Evolutionary conservation across 352 stramenopile genomes (phyloP).

Genomic region (Globisporangium cylindrosporum): DNA sequence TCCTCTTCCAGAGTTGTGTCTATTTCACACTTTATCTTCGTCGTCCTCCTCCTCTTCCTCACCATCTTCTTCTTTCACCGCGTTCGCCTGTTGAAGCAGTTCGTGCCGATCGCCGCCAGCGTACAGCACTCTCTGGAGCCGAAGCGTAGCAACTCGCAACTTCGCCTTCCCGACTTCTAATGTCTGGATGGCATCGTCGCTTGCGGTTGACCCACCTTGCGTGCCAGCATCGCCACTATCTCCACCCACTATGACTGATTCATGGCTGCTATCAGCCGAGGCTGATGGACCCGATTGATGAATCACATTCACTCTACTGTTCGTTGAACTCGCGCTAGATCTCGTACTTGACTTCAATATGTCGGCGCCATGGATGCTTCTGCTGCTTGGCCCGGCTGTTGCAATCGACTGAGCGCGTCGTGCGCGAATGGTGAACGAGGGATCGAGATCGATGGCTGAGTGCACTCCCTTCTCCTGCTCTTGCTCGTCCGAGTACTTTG

Average conservation of each 20-base stretch:
- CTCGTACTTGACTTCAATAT: not conserved
- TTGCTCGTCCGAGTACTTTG: not conserved
- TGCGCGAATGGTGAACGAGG: slow-evolving; percentile 6
- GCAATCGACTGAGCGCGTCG: slow-evolving; percentile 15
- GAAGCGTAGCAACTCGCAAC: not conserved
- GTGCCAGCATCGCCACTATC: not conserved
- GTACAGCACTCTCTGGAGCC: slow-evolving; percentile 7
- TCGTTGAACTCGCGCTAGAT: not conserved
- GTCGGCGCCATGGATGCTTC: not conserved
- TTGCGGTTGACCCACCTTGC: not conserved
- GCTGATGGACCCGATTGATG: not conserved
- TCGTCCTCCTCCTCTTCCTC: slow-evolving; percentile 5
- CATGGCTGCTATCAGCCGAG: not conserved
- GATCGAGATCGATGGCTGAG: not conserved
- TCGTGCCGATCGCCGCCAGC: slow-evolving; percentile 3
- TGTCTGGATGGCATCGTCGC: not conserved
- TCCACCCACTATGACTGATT: not conserved
- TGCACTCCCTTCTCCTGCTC: not conserved
- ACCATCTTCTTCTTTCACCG: slow-evolving; percentile 10
- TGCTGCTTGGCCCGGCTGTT: not conserved
- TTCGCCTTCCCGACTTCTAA: not conserved
- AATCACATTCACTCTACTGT: not conserved
- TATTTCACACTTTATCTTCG: not conserved
- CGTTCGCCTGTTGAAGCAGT: slow-evolving; percentile 13
- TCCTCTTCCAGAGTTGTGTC: not conserved